Percentiles rank a stretch among this genome's conserved stretches.
Evolutionary conservation across 805 yeast genomes (phyloP).

Genomic region (Lipomyces sp.): DNA sequence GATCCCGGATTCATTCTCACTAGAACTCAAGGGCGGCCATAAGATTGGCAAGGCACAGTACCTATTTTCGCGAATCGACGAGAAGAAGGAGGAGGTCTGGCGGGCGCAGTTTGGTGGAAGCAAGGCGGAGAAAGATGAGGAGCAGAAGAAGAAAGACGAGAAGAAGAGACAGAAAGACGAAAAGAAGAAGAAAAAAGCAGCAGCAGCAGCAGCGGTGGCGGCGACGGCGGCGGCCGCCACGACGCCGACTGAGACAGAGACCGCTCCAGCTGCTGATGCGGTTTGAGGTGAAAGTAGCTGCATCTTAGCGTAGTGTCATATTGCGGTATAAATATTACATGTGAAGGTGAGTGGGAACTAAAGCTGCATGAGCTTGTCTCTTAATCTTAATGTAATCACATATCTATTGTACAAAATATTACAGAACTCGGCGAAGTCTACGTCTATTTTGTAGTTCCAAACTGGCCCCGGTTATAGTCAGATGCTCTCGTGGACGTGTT

Average conservation of each 20-base stretch:
- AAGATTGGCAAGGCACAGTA: conserved; percentile 87
- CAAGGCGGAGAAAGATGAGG: conserved; percentile 40
- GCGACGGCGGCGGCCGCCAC: conserved; percentile 7
- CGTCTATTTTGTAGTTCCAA: too few relatives aligned
- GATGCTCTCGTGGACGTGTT: too few relatives aligned
- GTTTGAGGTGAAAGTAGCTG: neutral
- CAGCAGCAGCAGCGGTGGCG: conserved; percentile 6
- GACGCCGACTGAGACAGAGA: neutral
- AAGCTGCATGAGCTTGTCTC: too few relatives aligned
- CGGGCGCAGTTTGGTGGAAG: conserved; percentile 82
- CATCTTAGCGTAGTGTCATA: neutral
- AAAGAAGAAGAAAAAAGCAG: conserved; percentile 18
- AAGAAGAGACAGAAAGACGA: conserved; percentile 23
- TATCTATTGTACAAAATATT: too few relatives aligned
- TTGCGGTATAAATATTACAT: neutral
- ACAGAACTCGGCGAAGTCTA: too few relatives aligned
- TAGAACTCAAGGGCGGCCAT: conserved; percentile 74
- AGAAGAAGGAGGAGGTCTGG: conserved; percentile 82
- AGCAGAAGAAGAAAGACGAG: conserved; percentile 26
- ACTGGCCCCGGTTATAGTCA: too few relatives aligned
- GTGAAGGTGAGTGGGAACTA: too few relatives aligned
- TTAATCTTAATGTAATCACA: too few relatives aligned
- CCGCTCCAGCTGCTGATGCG: neutral
- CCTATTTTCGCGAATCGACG: conserved; percentile 88
- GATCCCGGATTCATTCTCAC: conserved; percentile 71